Percentiles rank a stretch among this genome's conserved stretches.
Conservation (phyloP, 2,329 filamentous ascomycete species). For the Hymenoscyphus occultus region DNA sequence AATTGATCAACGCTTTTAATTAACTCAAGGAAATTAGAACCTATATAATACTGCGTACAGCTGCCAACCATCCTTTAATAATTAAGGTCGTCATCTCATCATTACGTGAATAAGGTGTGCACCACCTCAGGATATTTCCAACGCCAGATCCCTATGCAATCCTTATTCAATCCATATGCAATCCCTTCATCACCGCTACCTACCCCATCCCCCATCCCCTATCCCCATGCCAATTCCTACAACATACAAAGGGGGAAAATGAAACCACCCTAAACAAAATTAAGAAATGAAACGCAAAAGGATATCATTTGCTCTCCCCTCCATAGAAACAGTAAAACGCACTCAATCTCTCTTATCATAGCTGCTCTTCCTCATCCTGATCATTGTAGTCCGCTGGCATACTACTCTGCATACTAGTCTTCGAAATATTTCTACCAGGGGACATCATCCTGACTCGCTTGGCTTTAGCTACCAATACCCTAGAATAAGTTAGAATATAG, state of each 20-base stretch:
- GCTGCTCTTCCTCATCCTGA: slow-evolving; percentile 3
- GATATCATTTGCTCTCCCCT: slow-evolving; percentile 4
- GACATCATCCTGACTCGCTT: slow-evolving; percentile 31
- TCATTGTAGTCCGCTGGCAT: slow-evolving; percentile 30
- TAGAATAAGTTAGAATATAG: no score
- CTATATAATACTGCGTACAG: slow-evolving; percentile 3
- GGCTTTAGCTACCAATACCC: slow-evolving; percentile 68
- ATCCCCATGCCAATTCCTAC: not conserved
- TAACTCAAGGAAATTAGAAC: slow-evolving; percentile 3
- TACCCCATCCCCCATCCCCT: not conserved
- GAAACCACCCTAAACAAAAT: not conserved
- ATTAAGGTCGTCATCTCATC: slow-evolving; percentile 1
- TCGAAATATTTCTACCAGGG: slow-evolving; percentile 28
- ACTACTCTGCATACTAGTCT: slow-evolving; percentile 35
- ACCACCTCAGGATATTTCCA: not conserved
- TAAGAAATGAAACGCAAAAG: slow-evolving; percentile 4
- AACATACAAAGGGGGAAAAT: not conserved
- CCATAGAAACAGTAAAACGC: not conserved
- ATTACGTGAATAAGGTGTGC: not conserved
- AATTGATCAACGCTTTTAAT: slow-evolving; percentile 1
- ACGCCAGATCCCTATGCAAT: slow-evolving; percentile 6
- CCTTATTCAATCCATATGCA: not conserved
- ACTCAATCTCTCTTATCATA: not conserved
- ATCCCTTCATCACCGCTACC: not conserved
- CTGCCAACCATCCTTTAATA: not conserved